Conservation (phyloP, 805 yeast species). For the Torulaspora microellipsoides region DNA sequence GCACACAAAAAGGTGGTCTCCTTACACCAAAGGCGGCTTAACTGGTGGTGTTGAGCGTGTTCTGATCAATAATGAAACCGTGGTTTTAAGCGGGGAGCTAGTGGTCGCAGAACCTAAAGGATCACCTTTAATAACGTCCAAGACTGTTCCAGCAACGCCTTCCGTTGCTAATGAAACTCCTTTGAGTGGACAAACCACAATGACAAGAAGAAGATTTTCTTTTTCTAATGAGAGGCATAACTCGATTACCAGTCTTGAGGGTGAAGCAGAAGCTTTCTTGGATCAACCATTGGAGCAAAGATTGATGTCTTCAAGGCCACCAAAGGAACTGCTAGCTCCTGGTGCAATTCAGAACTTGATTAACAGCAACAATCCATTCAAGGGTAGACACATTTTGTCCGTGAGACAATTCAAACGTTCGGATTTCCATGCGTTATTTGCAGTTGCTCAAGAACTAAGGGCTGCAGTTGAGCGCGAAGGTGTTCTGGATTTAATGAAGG, state of each 20-base stretch:
- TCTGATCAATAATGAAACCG: constrained; percentile 68
- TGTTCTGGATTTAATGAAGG: constrained; percentile 82
- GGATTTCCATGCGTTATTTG: constrained; percentile 86
- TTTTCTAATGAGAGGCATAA: constrained; percentile 42
- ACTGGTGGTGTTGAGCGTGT: constrained; percentile 89
- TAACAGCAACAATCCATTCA: constrained; percentile 82
- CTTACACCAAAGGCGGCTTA: constrained; percentile 50
- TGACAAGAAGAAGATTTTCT: constrained; percentile 46
- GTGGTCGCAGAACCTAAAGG: constrained; percentile 60
- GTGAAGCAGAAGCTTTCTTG: constrained; percentile 51
- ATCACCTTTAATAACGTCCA: constrained; percentile 46
- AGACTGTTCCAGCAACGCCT: constrained; percentile 36
- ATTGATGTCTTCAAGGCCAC: constrained; percentile 68
- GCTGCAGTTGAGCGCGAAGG: constrained; percentile 96
- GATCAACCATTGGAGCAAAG: constrained; percentile 46
- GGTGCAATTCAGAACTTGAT: constrained; percentile 75
- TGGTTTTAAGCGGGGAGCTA: constrained; percentile 77
- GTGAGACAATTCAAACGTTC: constrained; percentile 84
- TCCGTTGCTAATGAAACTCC: constrained; percentile 32
- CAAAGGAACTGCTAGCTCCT: constrained; percentile 68
- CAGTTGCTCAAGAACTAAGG: constrained; percentile 97
- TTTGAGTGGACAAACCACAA: constrained; percentile 40
- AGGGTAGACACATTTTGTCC: constrained; percentile 80
- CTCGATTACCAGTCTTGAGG: constrained; percentile 36
- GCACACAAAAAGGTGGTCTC: constrained; percentile 48